Conservation (phyloP, 768 basidiomycete species). For the Suillus placidus region DNA sequence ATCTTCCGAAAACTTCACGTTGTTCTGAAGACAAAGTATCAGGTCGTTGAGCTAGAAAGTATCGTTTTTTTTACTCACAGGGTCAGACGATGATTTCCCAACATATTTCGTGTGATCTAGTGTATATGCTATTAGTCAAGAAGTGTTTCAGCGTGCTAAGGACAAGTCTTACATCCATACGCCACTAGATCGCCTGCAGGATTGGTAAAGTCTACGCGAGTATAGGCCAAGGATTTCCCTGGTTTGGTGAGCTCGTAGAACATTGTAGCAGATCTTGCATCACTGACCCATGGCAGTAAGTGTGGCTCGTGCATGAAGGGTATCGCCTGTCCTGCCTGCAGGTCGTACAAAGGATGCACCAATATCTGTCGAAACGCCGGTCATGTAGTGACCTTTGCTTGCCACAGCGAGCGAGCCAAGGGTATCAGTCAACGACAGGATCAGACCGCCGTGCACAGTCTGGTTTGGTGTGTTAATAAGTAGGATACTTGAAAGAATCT, state of each 20-base stretch:
- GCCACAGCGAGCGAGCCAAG: constrained; percentile 85
- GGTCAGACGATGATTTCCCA: constrained; percentile 59
- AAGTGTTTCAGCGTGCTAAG: not conserved
- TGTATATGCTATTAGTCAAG: constrained; percentile 11
- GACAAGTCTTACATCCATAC: constrained; percentile 66
- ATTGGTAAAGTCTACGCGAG: constrained; percentile 74
- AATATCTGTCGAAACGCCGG: constrained; percentile 85
- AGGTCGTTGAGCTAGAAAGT: not conserved
- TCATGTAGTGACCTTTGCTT: constrained; percentile 82
- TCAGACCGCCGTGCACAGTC: constrained; percentile 79
- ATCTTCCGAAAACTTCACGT: constrained; percentile 78
- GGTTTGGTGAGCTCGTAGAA: constrained; percentile 6
- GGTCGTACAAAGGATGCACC: constrained; percentile 78
- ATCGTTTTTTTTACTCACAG: constrained; percentile 31
- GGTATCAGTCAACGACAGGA: constrained; percentile 82
- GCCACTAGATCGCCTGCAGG: constrained; percentile 70
- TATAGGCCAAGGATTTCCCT: constrained; percentile 83
- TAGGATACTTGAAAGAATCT: constrained; percentile 1
- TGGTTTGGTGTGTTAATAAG: constrained; percentile 20
- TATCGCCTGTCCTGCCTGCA: constrained; percentile 71
- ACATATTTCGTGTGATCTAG: constrained; percentile 86
- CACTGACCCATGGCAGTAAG: constrained; percentile 68
- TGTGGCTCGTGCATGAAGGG: constrained; percentile 62
- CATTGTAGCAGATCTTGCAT: not conserved
- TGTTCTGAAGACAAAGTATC: constrained; percentile 48